Conservation (phyloP, 2,329 filamentous ascomycete species). For the Dothideomycetes sp. region DNA sequence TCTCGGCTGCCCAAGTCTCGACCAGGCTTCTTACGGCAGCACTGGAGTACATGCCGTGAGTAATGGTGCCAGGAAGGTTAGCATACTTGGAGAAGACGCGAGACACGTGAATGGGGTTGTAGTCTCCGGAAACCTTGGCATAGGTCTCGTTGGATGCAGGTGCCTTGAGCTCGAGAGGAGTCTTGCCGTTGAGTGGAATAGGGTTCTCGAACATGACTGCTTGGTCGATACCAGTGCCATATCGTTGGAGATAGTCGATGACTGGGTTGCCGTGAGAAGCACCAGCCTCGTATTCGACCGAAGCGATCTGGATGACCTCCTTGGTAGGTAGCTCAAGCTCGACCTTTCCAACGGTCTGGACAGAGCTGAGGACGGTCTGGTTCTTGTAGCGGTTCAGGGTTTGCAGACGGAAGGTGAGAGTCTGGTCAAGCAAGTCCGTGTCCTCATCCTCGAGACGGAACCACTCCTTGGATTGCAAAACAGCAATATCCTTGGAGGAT, state of each 20-base stretch:
- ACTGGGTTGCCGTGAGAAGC: constrained; percentile 92
- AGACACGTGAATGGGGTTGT: constrained; percentile 97
- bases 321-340: constrained; percentile 91
- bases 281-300: constrained; percentile 88
- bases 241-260: constrained; percentile 85
- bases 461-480: constrained; percentile 95
- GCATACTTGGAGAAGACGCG: constrained; percentile 94
- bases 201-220: constrained; percentile 95
- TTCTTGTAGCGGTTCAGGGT: constrained; percentile 92
- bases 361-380: constrained; percentile 78
- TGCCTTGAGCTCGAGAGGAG: constrained; percentile 75
- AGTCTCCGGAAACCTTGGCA: constrained; percentile 92
- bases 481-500: constrained; percentile 82
- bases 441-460: constrained; percentile 79
- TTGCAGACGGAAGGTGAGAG: constrained; percentile 88
- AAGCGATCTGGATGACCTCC: constrained; percentile 95
- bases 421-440: constrained; percentile 82
- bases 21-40: constrained; percentile 91
- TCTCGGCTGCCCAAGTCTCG: constrained; percentile 98
- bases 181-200: constrained; percentile 89
- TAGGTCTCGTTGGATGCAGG: constrained; percentile 97
- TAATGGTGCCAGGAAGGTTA: constrained; percentile 91
- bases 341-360: constrained; percentile 86
- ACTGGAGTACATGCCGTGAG: constrained; percentile 98
- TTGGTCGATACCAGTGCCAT: constrained; percentile 88